Base-by-base conservation (phyloP, 2,329 filamentous ascomycete species). In the Acephala macrosclerotiorum region DNA sequence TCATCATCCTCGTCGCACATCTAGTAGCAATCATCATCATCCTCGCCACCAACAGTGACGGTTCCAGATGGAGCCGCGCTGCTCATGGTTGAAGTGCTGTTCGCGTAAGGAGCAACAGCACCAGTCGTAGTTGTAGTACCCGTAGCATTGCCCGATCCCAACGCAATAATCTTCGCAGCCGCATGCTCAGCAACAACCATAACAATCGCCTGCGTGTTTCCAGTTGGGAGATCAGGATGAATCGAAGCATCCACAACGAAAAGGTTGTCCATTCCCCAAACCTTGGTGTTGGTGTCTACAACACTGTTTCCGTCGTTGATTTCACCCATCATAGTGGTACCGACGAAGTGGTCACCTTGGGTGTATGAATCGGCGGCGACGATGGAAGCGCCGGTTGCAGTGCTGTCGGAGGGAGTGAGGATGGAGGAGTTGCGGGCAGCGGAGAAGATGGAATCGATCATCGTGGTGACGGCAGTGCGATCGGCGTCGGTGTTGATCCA, bases 201-300 rank as follows among this genome's bases (percentile, higher is more conserved):
- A 70, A 91, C 86, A 45, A 87, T 84, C 1, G 87, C 84, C 57
- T 87, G 85, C 1, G 90, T 90, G 77, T 93, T 93, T 20, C 88
- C 87, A 0, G 88, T 88, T 2, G 88, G 83, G 70, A 91, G 85
- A 68, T 90, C 89, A 0, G 90, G 89, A 79, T 91, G 90, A 72
- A 92, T 88, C 67, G 85, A 86, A 0, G 86, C 89, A 72, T 92
- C 89, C 3, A 91, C 87, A 16, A 91, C 85, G 72, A 88, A 90
- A 53, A 91, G 79, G 77, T 91, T 91, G 72, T 90, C 87, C 0
- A 86, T 91, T 42, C 88, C 89, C 72, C 87, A 91, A 6, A 91
- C 87, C 77, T 85, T 86, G 64, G 87, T 85, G 77, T 91, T 80
- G 12, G 82, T 75, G 70, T 91, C 89, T 0, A 91, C 88, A 2